Percentiles rank a stretch among this genome's conserved stretches.
phyloP scores from a whole-genome alignment of 768 basidiomycete species.

The Naematelia encephala region DNA sequence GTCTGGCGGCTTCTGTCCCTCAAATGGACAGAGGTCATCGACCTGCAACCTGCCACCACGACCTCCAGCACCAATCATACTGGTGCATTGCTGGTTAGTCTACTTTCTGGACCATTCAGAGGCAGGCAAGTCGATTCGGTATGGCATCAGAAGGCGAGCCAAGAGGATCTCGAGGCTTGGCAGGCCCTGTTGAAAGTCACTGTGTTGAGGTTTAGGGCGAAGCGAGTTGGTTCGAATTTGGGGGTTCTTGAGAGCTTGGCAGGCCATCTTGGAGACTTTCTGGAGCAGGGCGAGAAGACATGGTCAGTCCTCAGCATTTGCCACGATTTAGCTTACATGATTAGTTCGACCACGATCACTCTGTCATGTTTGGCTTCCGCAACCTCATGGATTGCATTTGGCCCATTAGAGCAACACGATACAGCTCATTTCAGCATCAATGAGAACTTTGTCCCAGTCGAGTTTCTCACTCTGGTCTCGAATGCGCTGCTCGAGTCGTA shows the following conservation, averaged over 20 bases:
- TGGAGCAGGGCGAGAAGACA: slow-evolving; percentile 24
- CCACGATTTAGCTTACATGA: neutral
- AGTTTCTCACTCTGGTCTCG: slow-evolving; percentile 32
- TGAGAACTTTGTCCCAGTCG: slow-evolving; percentile 30
- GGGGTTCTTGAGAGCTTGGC: slow-evolving; percentile 39
- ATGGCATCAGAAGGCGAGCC: slow-evolving; percentile 28
- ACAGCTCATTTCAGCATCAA: slow-evolving; percentile 21
- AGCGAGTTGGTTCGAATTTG: slow-evolving; percentile 34
- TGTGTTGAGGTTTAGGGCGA: slow-evolving; percentile 35
- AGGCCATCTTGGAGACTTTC: slow-evolving; percentile 31
- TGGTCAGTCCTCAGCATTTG: slow-evolving; percentile 10
- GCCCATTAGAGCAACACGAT: slow-evolving; percentile 12
- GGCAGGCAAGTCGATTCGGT: slow-evolving; percentile 20
- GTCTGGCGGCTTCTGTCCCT: slow-evolving; percentile 36
- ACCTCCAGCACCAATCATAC: slow-evolving; percentile 36
- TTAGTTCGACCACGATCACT: slow-evolving; percentile 34
- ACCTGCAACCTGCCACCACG: slow-evolving; percentile 25
- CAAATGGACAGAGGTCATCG: slow-evolving; percentile 29
- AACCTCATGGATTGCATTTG: slow-evolving; percentile 23
- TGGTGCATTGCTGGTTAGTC: slow-evolving; percentile 35
- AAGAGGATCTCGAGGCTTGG: slow-evolving; percentile 32
- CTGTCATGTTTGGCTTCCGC: slow-evolving; percentile 35
- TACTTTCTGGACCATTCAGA: slow-evolving; percentile 40
- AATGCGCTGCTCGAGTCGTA: slow-evolving; percentile 27
- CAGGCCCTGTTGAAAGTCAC: slow-evolving; percentile 26